Evolutionary conservation across 2,329 filamentous ascomycete species (phyloP), one percentile per base, ranked within the genome.

Genomic region (Fusarium sp.): DNA sequence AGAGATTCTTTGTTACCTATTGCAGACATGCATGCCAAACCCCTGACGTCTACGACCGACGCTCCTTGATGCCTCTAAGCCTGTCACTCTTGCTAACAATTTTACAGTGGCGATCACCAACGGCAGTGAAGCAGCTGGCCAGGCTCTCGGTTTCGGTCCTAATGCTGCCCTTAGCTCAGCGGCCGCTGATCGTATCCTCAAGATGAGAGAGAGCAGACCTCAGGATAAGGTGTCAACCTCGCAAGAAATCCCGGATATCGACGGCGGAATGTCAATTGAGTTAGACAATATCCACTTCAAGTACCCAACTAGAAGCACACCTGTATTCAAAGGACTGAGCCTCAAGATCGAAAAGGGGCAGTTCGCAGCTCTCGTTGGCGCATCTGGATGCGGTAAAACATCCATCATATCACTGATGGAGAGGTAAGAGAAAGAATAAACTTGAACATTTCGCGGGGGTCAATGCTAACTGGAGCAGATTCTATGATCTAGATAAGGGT

Each of bases 331-430:
- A 54, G 86, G 86, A 3, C 80, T 94, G 60, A 89, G 85, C 74
- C 81, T 94, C 63, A 87, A 84, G 8, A 87, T 93, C 55, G 83
- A 89, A 69, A 89, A 88, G 70, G 91, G 91, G 7, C 89, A 92
- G 75, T 93, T 92, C 74, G 89, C 87, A 1, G 91, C 90, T 2
- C 82, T 93, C 2, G 91, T 93, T 8, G 91, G 91, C 3, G 86
- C 90, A 1, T 91, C 88, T 2, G 91, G 91, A 1, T 91, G 89
- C 62, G 91, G 91, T 38, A 93, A 94, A 81, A 91, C 90, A 1
- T 93, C 89, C 18, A 89, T 93, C 45, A 87, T 95, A 38, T 84
- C 85, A 55, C 80, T 91, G 1, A 78, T 91, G 9, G 89, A 91
- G 78, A 85, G 77, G 73, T 77, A 55, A 57, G 72, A 22, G 22